A percentile compares a stretch with the other conserved stretches of the same genome.
phyloP scores from a whole-genome alignment of 139 green algal genomes.

The Desmodesmus armatus region DNA sequence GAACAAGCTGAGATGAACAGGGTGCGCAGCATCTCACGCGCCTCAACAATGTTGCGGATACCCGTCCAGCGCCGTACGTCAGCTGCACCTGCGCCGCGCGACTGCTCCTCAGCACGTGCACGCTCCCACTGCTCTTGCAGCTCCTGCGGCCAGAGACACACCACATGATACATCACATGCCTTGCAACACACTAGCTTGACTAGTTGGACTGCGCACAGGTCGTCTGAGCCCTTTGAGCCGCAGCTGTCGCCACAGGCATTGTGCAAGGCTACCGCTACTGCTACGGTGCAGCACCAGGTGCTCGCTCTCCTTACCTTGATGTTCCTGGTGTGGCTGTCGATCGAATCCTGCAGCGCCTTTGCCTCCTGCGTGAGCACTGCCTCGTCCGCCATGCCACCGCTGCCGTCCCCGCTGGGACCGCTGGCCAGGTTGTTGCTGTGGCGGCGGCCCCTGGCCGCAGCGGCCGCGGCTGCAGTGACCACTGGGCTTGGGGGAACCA shows the following conservation, averaged over 20 bases:
- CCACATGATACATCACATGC: neutral
- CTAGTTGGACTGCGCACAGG: too few relatives aligned
- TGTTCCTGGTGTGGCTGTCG: slow-evolving; percentile 60
- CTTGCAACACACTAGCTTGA: neutral
- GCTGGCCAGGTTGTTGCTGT: neutral
- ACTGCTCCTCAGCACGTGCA: slow-evolving; percentile 79
- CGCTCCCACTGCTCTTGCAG: slow-evolving; percentile 74
- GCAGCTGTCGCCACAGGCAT: too few relatives aligned
- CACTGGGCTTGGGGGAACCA: slow-evolving; percentile 59
- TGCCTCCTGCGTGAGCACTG: slow-evolving; percentile 54
- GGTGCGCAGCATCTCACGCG: slow-evolving; percentile 73
- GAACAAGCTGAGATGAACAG: slow-evolving; percentile 77
- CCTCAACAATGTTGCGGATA: slow-evolving; percentile 73
- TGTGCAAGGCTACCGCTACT: too few relatives aligned
- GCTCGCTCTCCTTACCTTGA: neutral
- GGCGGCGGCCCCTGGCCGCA: slow-evolving; percentile 6
- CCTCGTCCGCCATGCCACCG: slow-evolving; percentile 34
- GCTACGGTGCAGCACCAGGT: too few relatives aligned
- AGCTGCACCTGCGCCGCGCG: slow-evolving; percentile 62
- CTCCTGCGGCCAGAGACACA: slow-evolving; percentile 43
- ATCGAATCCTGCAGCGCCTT: slow-evolving; percentile 56
- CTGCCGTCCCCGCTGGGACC: neutral
- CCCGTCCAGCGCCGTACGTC: slow-evolving; percentile 81
- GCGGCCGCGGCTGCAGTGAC: slow-evolving; percentile 37
- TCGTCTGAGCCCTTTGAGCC: too few relatives aligned